Base-by-base conservation (phyloP, 2,329 filamentous ascomycete species). In the Stachybotrys echinatus region DNA sequence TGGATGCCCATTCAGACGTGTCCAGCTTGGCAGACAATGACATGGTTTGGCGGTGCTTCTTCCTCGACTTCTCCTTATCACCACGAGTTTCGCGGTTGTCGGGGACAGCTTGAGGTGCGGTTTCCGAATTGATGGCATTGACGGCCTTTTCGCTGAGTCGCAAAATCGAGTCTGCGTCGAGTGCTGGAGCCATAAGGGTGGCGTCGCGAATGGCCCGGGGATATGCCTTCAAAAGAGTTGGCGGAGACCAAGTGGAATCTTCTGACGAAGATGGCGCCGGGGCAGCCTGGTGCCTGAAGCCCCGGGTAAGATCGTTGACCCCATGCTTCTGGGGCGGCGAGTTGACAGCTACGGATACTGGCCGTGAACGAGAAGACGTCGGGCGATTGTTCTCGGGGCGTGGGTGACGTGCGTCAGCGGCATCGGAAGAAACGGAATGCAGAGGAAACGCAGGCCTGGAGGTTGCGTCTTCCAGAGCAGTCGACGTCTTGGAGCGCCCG, bases 161-260 rank as follows among this genome's bases (percentile, higher is more conserved):
- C 47, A 90, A 65, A 44, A 94, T 80, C 1, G 79, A 69, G 53
- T 95, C 91, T 2, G 86, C 79, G 2, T 87, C 81, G 12, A 87
- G 69, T 2, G 78, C 80, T 37, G 86, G 85, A 17, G 87, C 79
- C 22, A 84, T 79, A 3, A 95, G 73, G 17, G 79, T 83, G 12
- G 82, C 84, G 65, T 94, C 82, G 61, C 88, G 91, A 56, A 89
- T 79, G 3, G 89, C 84, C 66, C 95, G 91, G 0, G 89, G 87
- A 63, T 91, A 95, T 12, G 89, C 90, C 65, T 95, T 88, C 65
- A 92, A 95, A 12, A 96, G 72, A 2, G 90, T 88, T 6, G 89
- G 88, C 17, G 85, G 80, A 50, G 81, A 79, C 84, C 84, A 89
- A 12, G 69, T 66, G 4, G 70, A 65, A 21, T 46, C 45, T 3